These are phyloP conservation scores for Osmanthus fragrans DNA, from an alignment of 257 asterid genomes.

Conservation along the genomic window DNA sequence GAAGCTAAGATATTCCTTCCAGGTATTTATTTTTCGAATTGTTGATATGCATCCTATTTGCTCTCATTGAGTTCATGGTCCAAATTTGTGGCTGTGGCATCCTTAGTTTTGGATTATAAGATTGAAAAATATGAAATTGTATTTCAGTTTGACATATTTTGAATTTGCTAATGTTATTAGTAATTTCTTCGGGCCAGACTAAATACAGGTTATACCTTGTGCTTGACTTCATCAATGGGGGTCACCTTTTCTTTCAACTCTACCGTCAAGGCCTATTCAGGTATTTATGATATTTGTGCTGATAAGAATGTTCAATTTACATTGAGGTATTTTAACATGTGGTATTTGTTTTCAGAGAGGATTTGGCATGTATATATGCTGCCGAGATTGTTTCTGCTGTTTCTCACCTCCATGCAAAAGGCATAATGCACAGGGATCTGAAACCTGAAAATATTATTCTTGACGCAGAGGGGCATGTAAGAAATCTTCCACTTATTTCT, in stretches of 20 bases:
- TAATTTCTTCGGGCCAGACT: constrained; percentile 46
- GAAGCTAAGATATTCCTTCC: constrained; percentile 76
- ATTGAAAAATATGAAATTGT: background rate
- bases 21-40: constrained; percentile 39
- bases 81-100: background rate
- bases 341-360: constrained; percentile 55
- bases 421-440: constrained; percentile 85
- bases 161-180: constrained; percentile 8
- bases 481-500: constrained; percentile 19
- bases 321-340: constrained; percentile 6
- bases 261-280: constrained; percentile 80
- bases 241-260: constrained; percentile 89
- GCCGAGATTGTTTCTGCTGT: constrained; percentile 86
- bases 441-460: constrained; percentile 84
- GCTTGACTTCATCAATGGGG: constrained; percentile 83
- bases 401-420: constrained; percentile 66
- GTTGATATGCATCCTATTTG: background rate
- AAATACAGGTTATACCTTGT: constrained; percentile 78
- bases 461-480: constrained; percentile 81
- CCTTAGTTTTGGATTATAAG: background rate
- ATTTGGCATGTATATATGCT: constrained; percentile 65
- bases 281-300: constrained; percentile 24
- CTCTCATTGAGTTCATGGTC: background rate
- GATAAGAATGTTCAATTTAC: background rate
- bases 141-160: background rate